Base-by-base conservation (phyloP, 2,329 filamentous ascomycete species). In the Beauveria caledonica region DNA sequence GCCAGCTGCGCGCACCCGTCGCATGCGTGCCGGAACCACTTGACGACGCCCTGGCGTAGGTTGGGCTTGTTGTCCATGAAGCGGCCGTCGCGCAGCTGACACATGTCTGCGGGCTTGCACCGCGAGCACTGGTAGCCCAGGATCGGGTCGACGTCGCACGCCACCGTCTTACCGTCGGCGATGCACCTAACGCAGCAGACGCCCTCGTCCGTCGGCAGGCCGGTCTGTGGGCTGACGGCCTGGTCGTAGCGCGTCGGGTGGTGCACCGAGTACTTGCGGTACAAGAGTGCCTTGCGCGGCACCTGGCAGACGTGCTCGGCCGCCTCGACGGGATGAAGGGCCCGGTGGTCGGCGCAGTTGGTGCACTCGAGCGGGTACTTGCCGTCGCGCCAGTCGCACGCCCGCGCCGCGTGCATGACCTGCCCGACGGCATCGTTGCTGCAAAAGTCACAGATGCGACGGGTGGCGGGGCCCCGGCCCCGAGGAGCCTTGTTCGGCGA, bases 341-440 rank as follows among this genome's bases (percentile, higher is more conserved):
- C 62, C 11, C 67, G 62, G 44, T 66, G 33, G 57, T 70, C 64
- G 46, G 68, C 63, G 53, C 68, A 70, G 62, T 67, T 69, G 40
- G 58, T 61, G 60, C 68, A 70, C 40, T 69, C 68, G 5, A 67
- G 44, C 50, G 60, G 62, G 8, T 59, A 59, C 1, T n/a, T 51
- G n/a, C 56, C 29, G 46, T 40, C 58, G 15, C 11, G 3, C 51
- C 46, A 61, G 56, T 68, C 58, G 53, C 67, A 68, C 7, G 62
- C 58, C 1, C 23, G 46, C 10, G 7, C 5, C 13, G 19, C 50
- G 29, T 58, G 46, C 56, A 63, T 63, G 23, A 19, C 39, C n/a
- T 17, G 17, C 2, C 64, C 62, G 1, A 11, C 19, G 3, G 58
- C 56, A 23, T 67, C 25, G 6, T 9, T 29, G 4, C 40, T 23